Evolutionary conservation across 805 yeast species (phyloP), one percentile per base, ranked within the genome.

Genomic region (Ogataea polymorpha): DNA sequence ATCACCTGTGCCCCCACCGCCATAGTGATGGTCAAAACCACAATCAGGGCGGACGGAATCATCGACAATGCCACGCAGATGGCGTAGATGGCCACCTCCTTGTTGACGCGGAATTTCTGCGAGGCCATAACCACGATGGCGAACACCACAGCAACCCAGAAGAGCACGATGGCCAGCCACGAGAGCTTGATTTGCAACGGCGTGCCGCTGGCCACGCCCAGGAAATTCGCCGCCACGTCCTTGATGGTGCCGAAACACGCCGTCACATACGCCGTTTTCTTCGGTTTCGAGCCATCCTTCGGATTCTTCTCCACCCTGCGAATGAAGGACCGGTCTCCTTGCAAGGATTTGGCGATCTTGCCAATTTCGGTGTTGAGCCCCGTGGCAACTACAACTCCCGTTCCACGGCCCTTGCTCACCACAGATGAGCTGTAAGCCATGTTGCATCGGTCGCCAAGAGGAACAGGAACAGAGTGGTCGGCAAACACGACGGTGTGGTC

Each of bases 21-120:
- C 28, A 56, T 54, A 14, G 80, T 78, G 20, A 77, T 70, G 29
- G 75, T 66, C 23, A 73, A 42, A 45, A 71, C 74, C 18, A 71
- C 64, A 30, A 70, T 67, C 42, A 73, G 57, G 10, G 63, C 52
- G 3, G 73, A 62, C 8, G 63, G 27, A 5, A 24, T 24, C 70
- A 33, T 56, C 50, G 35, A 73, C 70, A 73, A 72, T 71, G 31
- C 54, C 63, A 8, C 67, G 69, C 42, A 69, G 65, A 11, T 45
- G 43, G 25, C 61, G 57, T 20, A 63, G 59, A 14, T 72, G 42
- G 72, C 73, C 72, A 5, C 65, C 68, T 39, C 63, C 74, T 76
- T 76, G 72, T 14, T 70, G 41, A 18, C 68, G 55, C 14, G 60
- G 41, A 5, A 68, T 47, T 24, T 24, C 11, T 68, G 25, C 6